Conservation (phyloP, 805 yeast species). For the Nakazawaea ishiwadae region DNA sequence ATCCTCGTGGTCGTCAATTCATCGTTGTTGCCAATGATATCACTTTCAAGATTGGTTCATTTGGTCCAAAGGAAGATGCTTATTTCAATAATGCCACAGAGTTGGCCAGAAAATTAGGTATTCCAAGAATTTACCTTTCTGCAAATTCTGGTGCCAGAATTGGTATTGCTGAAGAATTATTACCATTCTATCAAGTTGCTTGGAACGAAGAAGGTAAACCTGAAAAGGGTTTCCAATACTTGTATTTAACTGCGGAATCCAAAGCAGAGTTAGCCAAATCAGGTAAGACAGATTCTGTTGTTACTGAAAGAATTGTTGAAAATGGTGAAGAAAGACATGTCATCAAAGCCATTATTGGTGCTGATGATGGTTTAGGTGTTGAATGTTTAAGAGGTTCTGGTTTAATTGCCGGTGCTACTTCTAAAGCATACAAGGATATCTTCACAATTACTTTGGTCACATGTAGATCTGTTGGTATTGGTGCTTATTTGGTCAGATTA, state of each 20-base stretch:
- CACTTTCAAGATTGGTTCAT: slow-evolving; percentile 97
- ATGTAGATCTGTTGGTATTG: slow-evolving; percentile 99
- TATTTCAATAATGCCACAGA: slow-evolving; percentile 93
- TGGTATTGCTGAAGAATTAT: slow-evolving; percentile 94
- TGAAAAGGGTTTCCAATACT: slow-evolving; percentile 83
- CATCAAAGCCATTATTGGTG: slow-evolving; percentile 84
- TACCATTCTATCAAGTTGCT: slow-evolving; percentile 84
- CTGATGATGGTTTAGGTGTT: slow-evolving; percentile 96
- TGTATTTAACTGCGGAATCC: slow-evolving; percentile 74
- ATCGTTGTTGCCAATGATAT: slow-evolving; percentile 94
- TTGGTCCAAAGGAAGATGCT: slow-evolving; percentile 93
- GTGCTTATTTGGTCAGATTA: slow-evolving; percentile 95
- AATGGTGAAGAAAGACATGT: slow-evolving; percentile 78
- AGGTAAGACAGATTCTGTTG: slow-evolving; percentile 58
- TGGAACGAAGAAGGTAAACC: slow-evolving; percentile 82
- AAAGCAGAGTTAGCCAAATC: slow-evolving; percentile 48
- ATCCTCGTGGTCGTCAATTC: slow-evolving; percentile 93
- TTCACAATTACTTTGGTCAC: slow-evolving; percentile 97
- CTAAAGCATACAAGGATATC: slow-evolving; percentile 95
- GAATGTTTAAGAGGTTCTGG: slow-evolving; percentile 98
- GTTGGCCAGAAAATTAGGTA: slow-evolving; percentile 82
- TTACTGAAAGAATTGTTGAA: slow-evolving; percentile 77
- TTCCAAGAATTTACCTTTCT: slow-evolving; percentile 92
- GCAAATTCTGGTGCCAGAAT: slow-evolving; percentile 99
- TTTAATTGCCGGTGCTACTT: slow-evolving; percentile 97